Conservation (phyloP, 2,329 filamentous ascomycete genomes). For the Colletotrichum limetticola region DNA sequence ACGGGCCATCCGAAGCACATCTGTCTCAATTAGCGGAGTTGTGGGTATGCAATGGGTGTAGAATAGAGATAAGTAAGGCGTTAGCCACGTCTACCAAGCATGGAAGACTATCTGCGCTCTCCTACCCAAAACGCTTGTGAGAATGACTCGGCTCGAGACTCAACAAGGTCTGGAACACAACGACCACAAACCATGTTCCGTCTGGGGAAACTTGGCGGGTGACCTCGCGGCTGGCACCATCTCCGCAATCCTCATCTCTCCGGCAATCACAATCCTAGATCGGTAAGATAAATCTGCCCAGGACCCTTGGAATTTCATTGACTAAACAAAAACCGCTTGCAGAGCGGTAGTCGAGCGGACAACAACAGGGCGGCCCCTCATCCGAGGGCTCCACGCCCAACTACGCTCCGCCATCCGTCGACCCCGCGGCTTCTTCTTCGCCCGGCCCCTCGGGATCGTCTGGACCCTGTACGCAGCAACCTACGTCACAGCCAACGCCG, state of each 20-base stretch:
- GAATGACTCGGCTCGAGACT: constrained; percentile 7
- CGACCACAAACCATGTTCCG: neutral
- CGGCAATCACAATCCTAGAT: constrained; percentile 43
- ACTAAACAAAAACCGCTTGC: neutral
- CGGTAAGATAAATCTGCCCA: constrained; percentile 32
- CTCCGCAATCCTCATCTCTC: constrained; percentile 43
- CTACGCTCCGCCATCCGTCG: constrained; percentile 31
- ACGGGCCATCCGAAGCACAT: neutral
- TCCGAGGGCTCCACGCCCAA: constrained; percentile 26
- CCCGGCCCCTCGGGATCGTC: constrained; percentile 41
- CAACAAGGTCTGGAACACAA: neutral
- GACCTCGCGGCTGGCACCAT: constrained; percentile 41
- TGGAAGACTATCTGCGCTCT: neutral
- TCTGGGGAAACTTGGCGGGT: constrained; percentile 15
- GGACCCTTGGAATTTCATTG: neutral
- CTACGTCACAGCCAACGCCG: constrained; percentile 42
- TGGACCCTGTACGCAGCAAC: constrained; percentile 44
- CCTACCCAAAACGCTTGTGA: neutral
- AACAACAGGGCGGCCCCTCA: constrained; percentile 30
- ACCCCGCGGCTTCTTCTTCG: constrained; percentile 40
- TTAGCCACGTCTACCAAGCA: neutral
- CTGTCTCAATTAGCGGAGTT: neutral
- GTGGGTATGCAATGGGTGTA: neutral
- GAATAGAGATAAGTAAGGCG: constrained; percentile 16
- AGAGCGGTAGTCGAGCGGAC: constrained; percentile 36